Evolutionary conservation across 257 asterid genomes (phyloP).

Genomic region (Jacaranda mimosifolia): DNA sequence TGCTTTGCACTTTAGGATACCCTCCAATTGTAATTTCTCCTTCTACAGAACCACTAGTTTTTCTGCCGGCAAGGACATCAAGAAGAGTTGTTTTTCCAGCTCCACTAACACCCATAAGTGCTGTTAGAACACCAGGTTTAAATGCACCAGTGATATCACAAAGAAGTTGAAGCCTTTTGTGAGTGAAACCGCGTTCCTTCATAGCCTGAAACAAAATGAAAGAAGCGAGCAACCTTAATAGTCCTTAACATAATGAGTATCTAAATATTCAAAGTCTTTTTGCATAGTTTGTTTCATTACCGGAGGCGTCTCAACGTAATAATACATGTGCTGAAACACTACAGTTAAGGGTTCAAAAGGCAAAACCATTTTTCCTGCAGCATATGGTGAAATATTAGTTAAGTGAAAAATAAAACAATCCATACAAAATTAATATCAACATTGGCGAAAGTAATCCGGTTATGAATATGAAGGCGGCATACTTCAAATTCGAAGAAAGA

Average conservation of each 20-base stretch:
- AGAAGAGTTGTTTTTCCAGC: conserved; percentile 38
- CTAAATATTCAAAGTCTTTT: neutral
- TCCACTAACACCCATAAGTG: conserved; percentile 39
- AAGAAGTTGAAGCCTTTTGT: conserved; percentile 30
- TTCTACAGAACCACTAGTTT: conserved; percentile 27
- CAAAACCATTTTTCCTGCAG: conserved; percentile 31
- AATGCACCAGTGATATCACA: conserved; percentile 30
- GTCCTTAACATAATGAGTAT: neutral
- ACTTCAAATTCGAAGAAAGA: too few relatives aligned
- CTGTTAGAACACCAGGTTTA: conserved; percentile 35
- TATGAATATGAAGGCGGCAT: too few relatives aligned
- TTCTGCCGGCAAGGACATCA: conserved; percentile 32
- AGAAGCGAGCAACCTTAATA: neutral
- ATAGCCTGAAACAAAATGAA: conserved; percentile 22
- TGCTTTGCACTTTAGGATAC: conserved; percentile 30
- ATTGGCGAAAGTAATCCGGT: too few relatives aligned
- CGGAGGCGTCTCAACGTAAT: conserved; percentile 45
- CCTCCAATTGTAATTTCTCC: conserved; percentile 36
- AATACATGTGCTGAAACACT: conserved; percentile 43
- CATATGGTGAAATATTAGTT: neutral
- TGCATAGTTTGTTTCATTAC: conserved; percentile 1
- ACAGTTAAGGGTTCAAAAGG: conserved; percentile 48
- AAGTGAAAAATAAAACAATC: neutral
- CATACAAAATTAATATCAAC: too few relatives aligned
- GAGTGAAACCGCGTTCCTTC: conserved; percentile 3